Percentiles rank a stretch among this genome's conserved stretches.
phyloP scores from a whole-genome alignment of 257 asterid species.

The Eustoma russellianum region DNA sequence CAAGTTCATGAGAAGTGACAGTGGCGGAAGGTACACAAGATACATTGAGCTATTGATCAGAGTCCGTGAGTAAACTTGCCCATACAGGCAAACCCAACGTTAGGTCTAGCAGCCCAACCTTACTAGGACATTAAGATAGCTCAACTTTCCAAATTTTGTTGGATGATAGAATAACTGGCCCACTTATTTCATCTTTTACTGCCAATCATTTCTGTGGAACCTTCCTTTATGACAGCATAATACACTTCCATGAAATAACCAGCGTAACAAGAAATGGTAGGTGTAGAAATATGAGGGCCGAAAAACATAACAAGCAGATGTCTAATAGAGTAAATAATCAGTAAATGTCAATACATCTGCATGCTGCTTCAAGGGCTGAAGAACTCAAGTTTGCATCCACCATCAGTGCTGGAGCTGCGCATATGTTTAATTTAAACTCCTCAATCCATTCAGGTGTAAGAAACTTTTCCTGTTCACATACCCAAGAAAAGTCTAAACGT shows the following conservation, averaged over 20 bases:
- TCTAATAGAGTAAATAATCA: not conserved
- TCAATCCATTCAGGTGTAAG: constrained; percentile 73
- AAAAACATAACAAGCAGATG: not conserved
- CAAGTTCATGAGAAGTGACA: too few relatives aligned
- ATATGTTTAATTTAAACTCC: constrained; percentile 45
- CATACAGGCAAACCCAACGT: too few relatives aligned
- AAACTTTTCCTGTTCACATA: constrained; percentile 61
- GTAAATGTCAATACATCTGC: constrained; percentile 34
- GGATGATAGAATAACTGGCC: too few relatives aligned
- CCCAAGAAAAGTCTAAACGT: constrained; percentile 7
- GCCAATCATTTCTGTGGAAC: too few relatives aligned
- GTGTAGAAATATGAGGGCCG: not conserved
- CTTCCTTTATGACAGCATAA: too few relatives aligned
- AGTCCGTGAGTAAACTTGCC: too few relatives aligned
- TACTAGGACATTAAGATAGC: too few relatives aligned
- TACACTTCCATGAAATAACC: not conserved
- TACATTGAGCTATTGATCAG: too few relatives aligned
- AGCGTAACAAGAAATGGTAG: not conserved
- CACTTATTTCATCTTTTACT: too few relatives aligned
- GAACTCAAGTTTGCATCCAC: constrained; percentile 83
- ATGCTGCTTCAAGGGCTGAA: constrained; percentile 56
- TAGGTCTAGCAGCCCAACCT: too few relatives aligned
- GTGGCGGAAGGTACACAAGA: too few relatives aligned
- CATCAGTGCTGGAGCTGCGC: constrained; percentile 62
- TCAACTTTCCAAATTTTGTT: too few relatives aligned